Conservation (phyloP, 345 rosid species). For the Fremontodendron californicum region DNA sequence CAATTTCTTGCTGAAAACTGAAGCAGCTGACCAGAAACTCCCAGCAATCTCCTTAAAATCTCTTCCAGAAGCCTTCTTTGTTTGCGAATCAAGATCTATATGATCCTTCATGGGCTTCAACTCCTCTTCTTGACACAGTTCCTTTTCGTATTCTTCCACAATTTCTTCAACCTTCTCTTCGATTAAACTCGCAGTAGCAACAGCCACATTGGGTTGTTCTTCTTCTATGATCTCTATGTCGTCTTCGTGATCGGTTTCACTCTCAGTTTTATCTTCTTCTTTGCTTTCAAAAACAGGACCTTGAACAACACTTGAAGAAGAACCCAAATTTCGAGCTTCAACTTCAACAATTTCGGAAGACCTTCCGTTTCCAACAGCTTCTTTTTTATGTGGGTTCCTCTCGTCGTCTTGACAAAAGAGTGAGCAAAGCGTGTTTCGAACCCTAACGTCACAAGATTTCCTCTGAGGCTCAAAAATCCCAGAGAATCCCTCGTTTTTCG, state of each 20-base stretch:
- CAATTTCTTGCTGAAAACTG: conserved; percentile 93
- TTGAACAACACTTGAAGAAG: conserved; percentile 22
- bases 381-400: too few species aligned
- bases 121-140: conserved; percentile 44
- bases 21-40: conserved; percentile 98
- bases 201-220: conserved; percentile 30
- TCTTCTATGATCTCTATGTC: conserved; percentile 43
- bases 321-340: conserved; percentile 38
- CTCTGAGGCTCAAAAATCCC: conserved; percentile 92
- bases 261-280: conserved; percentile 44
- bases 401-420: conserved; percentile 54
- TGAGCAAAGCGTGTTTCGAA: conserved; percentile 73
- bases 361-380: conserved; percentile 1
- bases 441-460: conserved; percentile 94
- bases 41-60: conserved; percentile 75
- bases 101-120: conserved; percentile 80
- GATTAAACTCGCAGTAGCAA: conserved; percentile 34
- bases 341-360: conserved; percentile 29
- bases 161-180: conserved; percentile 38
- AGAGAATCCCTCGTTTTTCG: conserved; percentile 80
- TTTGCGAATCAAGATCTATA: conserved; percentile 78
- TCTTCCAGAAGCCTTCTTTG: conserved; percentile 66
- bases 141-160: conserved; percentile 28
- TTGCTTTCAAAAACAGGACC: conserved; percentile 50
- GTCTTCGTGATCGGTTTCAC: conserved; percentile 33